These are phyloP conservation scores for Umbellularia californica DNA, from an alignment of 164 flowering plant species.

Conservation along the genomic window DNA sequence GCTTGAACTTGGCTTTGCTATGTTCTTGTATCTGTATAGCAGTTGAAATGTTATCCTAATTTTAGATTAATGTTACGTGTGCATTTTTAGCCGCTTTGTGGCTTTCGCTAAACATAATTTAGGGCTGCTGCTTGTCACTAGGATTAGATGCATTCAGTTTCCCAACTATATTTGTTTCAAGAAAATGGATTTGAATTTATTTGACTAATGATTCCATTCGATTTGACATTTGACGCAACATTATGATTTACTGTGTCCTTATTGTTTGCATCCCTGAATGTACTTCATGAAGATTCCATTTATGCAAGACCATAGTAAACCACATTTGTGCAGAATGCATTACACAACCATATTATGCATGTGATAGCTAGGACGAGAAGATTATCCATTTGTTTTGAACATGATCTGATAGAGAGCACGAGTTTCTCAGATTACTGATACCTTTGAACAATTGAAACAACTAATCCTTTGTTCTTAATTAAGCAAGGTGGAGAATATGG, in stretches of 20 bases:
- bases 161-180: background rate
- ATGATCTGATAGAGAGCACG: background rate
- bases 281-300: background rate
- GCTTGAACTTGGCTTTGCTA: background rate
- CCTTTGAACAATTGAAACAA: background rate
- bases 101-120: background rate
- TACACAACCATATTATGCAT: too few relatives aligned
- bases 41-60: background rate
- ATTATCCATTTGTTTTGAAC: background rate
- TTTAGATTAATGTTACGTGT: background rate
- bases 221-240: background rate
- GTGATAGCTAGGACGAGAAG: too few relatives aligned
- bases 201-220: background rate
- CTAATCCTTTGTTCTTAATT: background rate
- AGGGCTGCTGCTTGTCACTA: background rate
- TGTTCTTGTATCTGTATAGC: background rate
- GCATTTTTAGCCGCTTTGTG: background rate
- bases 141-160: background rate
- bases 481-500: background rate
- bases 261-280: background rate
- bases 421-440: background rate
- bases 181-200: slow-evolving; percentile 1
- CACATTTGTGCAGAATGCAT: too few relatives aligned
- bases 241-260: background rate
- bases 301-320: background rate